These are phyloP conservation scores for Haberlea rhodopensis DNA, from an alignment of 257 asterid genomes.

Conservation along the genomic window DNA sequence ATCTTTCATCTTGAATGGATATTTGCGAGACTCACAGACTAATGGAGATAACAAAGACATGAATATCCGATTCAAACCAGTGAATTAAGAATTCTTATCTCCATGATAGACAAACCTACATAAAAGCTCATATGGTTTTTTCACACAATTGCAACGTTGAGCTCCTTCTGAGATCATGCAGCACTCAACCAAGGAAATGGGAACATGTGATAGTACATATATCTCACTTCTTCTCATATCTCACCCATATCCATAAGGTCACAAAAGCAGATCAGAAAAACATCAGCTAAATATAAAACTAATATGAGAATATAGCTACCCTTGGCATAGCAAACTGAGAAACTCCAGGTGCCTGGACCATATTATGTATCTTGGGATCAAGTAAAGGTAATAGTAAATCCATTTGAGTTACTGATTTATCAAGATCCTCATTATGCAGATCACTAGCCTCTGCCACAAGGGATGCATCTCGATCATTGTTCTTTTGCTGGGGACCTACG, in stretches of 20 bases:
- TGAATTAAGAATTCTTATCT: neutral
- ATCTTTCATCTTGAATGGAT: neutral
- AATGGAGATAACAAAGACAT: neutral
- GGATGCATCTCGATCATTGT: constrained; percentile 31
- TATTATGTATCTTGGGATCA: constrained; percentile 32
- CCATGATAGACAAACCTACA: neutral
- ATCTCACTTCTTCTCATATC: neutral
- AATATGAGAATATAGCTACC: constrained; percentile 34
- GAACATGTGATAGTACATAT: constrained; percentile 7
- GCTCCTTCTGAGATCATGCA: neutral
- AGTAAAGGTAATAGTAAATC: constrained; percentile 32
- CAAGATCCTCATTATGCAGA: constrained; percentile 28
- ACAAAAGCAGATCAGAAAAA: neutral
- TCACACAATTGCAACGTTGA: constrained; percentile 1
- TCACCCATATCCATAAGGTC: constrained; percentile 1
- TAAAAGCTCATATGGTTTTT: neutral
- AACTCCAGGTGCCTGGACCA: constrained; percentile 38
- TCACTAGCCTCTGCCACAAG: constrained; percentile 27
- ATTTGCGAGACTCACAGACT: neutral
- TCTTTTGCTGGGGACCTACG: constrained; percentile 34
- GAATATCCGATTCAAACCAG: too few species aligned
- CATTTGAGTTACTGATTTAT: constrained; percentile 38
- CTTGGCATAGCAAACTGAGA: constrained; percentile 42
- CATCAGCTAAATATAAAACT: neutral
- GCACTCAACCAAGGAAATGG: constrained; percentile 17